Conservation (phyloP, 768 basidiomycete species). For the Leccinellum albellum region DNA sequence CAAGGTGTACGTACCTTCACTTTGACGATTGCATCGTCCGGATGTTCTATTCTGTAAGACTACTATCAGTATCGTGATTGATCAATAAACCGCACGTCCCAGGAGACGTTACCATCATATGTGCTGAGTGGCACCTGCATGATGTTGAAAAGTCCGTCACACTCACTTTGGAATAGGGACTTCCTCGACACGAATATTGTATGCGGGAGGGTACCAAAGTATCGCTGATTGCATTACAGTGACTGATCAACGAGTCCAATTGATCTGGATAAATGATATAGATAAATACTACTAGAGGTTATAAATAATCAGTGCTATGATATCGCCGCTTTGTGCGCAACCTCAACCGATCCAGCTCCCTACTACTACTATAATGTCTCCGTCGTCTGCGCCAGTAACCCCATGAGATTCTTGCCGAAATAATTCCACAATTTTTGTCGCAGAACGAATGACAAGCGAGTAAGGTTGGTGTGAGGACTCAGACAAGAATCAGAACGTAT, state of each 20-base stretch:
- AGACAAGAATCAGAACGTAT: no score
- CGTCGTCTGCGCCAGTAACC: no score
- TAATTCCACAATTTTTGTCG: no score
- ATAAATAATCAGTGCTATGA: not conserved
- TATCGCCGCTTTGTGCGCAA: not conserved
- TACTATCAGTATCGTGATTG: not conserved
- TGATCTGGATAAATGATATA: no score
- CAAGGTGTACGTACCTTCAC: slow-evolving; percentile 46
- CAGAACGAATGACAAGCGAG: no score
- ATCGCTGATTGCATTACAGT: slow-evolving; percentile 31
- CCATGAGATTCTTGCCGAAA: no score
- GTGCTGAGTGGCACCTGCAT: not conserved
- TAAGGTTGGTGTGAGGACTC: no score
- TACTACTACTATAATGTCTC: no score
- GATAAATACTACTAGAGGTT: not conserved
- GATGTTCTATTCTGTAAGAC: slow-evolving; percentile 54
- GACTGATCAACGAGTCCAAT: not conserved
- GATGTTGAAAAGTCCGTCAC: not conserved
- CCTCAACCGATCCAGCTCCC: no score
- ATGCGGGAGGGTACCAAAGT: slow-evolving; percentile 64
- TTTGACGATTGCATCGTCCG: slow-evolving; percentile 78
- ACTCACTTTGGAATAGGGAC: slow-evolving; percentile 54
- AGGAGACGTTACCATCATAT: not conserved
- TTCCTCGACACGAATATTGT: slow-evolving; percentile 67
- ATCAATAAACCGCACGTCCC: not conserved